Evolutionary conservation across 345 rosid genomes (phyloP).

Genomic region (Cardamine resedifolia): DNA sequence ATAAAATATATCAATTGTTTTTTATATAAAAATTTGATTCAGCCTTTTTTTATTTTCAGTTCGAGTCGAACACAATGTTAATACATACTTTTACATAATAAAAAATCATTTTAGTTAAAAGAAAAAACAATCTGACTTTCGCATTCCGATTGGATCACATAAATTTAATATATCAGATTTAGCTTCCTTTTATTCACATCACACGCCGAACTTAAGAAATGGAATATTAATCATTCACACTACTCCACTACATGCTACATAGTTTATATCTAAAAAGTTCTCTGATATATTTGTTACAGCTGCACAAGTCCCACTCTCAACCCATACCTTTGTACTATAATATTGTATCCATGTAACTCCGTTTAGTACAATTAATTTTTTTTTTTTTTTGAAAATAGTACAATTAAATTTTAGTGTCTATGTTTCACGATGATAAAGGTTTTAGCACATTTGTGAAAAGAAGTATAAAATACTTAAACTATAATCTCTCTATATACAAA

Average conservation of each 20-base stretch:
- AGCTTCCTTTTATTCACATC: slow-evolving; percentile 7
- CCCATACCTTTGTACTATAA: slow-evolving; percentile 21
- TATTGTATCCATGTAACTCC: not conserved
- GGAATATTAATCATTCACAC: slow-evolving; percentile 34
- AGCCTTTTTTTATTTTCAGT: not conserved
- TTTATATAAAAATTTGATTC: not conserved
- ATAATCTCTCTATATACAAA: no score
- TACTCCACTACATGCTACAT: slow-evolving; percentile 6
- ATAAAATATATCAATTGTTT: no score
- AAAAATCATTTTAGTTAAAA: not conserved
- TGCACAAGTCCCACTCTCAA: slow-evolving; percentile 15
- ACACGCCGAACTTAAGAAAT: slow-evolving; percentile 29
- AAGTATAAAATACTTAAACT: no score
- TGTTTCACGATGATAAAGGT: not conserved
- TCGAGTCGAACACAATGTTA: not conserved
- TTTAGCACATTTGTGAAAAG: not conserved
- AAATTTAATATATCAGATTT: not conserved
- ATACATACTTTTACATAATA: no score
- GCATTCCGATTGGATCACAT: not conserved
- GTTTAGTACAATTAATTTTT: no score
- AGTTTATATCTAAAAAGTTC: slow-evolving; percentile 8
- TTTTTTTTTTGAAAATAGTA: no score
- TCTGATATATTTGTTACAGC: not conserved
- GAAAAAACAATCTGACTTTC: not conserved
- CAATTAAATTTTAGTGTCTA: not conserved